These are phyloP conservation scores for Aspergillus nidulans DNA, from an alignment of 495 filamentous ascomycete species.

Conservation along the genomic window DNA sequence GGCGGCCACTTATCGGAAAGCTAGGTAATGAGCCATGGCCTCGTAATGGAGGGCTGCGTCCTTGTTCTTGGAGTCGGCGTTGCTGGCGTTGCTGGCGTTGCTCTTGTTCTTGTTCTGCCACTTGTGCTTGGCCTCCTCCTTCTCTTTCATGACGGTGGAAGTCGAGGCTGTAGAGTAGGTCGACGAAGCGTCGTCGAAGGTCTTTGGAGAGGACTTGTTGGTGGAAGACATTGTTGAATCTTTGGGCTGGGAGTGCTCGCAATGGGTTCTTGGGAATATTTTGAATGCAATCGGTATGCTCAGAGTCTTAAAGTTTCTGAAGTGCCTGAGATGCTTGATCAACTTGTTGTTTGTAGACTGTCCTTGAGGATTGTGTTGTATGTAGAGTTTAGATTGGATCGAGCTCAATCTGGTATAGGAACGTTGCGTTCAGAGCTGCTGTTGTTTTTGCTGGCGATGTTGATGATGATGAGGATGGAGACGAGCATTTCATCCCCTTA, in stretches of 20 bases:
- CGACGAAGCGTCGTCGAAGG: conserved; percentile 20
- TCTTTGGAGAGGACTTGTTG: conserved; percentile 11
- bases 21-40: conserved; percentile 30
- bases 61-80: conserved; percentile 6
- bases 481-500: conserved; percentile 2
- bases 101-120: conserved; percentile 22
- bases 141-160: conserved; percentile 25
- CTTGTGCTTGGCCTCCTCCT: conserved; percentile 22
- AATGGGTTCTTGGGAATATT: no score
- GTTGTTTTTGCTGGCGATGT: not conserved
- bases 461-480: not conserved
- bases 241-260: not conserved
- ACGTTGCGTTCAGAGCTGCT: no score
- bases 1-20: conserved; percentile 17
- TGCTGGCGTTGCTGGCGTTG: not conserved
- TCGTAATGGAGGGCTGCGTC: conserved; percentile 23
- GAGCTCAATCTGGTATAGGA: not conserved
- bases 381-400: not conserved
- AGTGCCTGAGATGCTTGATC: not conserved
- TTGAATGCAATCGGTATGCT: not conserved
- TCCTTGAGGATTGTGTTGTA: not conserved
- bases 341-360: not conserved
- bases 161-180: conserved; percentile 25
- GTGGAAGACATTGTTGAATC: conserved; percentile 11
- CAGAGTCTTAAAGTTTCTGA: not conserved